Evolutionary conservation across 257 asterid genomes (phyloP), one percentile per base, ranked within the genome.

Genomic region (Capsicum pubescens): DNA sequence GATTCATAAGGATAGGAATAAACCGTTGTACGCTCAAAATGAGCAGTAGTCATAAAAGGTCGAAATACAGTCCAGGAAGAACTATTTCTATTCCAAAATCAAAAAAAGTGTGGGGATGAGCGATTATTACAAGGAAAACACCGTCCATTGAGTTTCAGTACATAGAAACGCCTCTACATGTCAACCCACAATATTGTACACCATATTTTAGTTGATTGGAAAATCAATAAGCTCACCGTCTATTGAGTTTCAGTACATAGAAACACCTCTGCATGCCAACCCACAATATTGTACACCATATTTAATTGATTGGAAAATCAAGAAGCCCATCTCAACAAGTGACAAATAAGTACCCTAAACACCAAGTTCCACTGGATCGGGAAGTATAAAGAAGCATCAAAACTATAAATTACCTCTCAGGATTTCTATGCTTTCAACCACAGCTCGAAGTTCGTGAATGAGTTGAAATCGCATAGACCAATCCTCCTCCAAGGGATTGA

Each of bases 401-500:
- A 15, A 32, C 80, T 35, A 60, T 50, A 88, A 79, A 86, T 82
- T 82, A 96, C 99, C 99, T 92, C 98, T 92, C 56, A 94, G 91
- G 86, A 90, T 94, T 83, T 94, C 97, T 4, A 96, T 64, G 71
- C 92, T 80, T 87, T 83, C 91, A 76, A 91, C 89, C 87, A 91
- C 87, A 36, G 88, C 88, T 86, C 84, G 94, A 83, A 96, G 80
- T 67, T 94, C 97, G 8, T 86, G 14, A 82, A 94, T 91, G 42
- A 92, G 83, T 46, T 60, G 89, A 85, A 89, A 86, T 83, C 99
- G 90, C 52, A 77, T 36, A 11, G 85, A 7, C 98, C 98, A 94
- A 86, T 96, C 99, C 72, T 91, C 94, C 67, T 52, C 36, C 42
- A 82, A 76, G 68, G 99, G 99, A 88, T 88, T 86, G 84, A 94